These are phyloP conservation scores for Neurospora sublineolata DNA, from an alignment of 495 filamentous ascomycete genomes.

Conservation along the genomic window DNA sequence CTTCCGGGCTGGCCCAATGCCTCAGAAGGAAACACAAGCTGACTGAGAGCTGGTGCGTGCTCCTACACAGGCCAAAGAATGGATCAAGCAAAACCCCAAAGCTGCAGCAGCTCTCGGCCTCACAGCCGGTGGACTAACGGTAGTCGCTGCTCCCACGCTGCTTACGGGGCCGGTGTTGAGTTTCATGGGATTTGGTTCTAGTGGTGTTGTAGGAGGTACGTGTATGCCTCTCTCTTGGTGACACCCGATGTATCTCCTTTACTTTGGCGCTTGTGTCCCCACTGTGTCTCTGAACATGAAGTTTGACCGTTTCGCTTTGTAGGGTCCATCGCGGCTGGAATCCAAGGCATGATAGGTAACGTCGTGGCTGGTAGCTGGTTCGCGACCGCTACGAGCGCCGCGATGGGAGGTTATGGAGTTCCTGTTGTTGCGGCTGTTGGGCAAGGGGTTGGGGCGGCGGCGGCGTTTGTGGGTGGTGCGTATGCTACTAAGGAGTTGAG, in stretches of 20 bases:
- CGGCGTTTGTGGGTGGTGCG: not conserved
- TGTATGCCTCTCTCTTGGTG: not conserved
- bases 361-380: not conserved
- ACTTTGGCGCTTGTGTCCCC: not conserved
- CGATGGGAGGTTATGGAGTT: not conserved
- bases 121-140: conserved; percentile 1
- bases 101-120: not conserved
- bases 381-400: not conserved
- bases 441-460: not conserved
- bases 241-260: not conserved
- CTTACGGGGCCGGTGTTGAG: not conserved
- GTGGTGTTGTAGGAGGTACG: conserved; percentile 5
- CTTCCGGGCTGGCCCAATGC: not conserved
- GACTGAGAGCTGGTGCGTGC: not conserved
- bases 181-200: not conserved
- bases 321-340: not conserved
- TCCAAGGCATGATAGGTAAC: conserved; percentile 1
- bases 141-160: not conserved
- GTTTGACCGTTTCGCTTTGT: not conserved
- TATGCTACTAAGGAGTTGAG: not conserved
- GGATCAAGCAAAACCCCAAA: not conserved
- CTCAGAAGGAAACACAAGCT: not conserved
- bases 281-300: not conserved
- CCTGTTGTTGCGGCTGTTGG: not conserved
- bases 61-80: not conserved